Evolutionary conservation across 306 rosid species (phyloP).

Genomic region (Hylodesmum podocarpum): DNA sequence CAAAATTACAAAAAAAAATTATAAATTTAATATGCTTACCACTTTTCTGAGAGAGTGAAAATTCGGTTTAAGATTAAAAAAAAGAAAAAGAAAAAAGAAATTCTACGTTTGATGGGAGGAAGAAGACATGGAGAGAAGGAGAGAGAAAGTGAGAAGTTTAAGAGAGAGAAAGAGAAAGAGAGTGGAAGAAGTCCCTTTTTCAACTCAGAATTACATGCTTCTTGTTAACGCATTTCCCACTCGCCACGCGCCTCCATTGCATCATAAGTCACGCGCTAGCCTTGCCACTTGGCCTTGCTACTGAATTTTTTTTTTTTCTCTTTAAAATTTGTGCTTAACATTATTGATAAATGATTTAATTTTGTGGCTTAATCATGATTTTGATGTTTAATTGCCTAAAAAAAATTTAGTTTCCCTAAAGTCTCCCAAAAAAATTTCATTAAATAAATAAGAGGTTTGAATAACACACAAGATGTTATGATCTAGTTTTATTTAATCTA

Average conservation of each 20-base stretch:
- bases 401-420: neutral
- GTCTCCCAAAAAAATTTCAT: neutral
- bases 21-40: conserved; percentile 39
- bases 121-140: conserved; percentile 21
- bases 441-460: no score
- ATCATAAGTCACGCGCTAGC: conserved; percentile 27
- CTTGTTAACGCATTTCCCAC: conserved; percentile 29
- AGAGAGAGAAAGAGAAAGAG: conserved; percentile 5
- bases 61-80: conserved; percentile 9
- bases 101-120: conserved; percentile 57
- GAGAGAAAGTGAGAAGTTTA: neutral
- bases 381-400: neutral
- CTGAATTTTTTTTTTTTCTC: no score
- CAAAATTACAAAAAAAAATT: conserved; percentile 15
- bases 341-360: neutral
- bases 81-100: conserved; percentile 17
- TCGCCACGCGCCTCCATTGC: conserved; percentile 26
- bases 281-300: neutral
- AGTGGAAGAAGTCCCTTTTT: conserved; percentile 20
- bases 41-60: conserved; percentile 32
- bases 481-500: no score
- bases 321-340: neutral
- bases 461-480: no score
- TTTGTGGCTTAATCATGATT: neutral
- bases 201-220: conserved; percentile 42